phyloP scores from a whole-genome alignment of 2,329 filamentous ascomycete genomes.

The Cercospora sp. region DNA sequence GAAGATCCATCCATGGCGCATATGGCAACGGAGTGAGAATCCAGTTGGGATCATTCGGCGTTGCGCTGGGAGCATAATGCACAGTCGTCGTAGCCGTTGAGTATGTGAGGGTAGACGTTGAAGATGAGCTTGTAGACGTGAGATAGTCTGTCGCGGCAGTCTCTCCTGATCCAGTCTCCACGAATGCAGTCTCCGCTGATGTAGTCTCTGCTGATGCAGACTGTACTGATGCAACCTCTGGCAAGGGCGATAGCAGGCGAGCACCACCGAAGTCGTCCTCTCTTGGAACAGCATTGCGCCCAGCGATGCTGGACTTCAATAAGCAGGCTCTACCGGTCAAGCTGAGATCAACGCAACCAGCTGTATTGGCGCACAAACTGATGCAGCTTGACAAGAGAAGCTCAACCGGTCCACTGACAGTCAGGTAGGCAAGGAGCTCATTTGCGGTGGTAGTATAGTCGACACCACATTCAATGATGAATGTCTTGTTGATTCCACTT shows the following conservation, averaged over 20 bases:
- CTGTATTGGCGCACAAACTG: constrained; percentile 28
- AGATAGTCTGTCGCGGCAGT: background rate
- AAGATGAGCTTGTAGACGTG: background rate
- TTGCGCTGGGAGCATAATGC: background rate
- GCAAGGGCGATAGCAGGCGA: constrained; percentile 7
- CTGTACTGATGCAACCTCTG: background rate
- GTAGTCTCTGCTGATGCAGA: no score
- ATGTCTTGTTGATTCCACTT: constrained; percentile 27
- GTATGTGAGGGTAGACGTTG: background rate
- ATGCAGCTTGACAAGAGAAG: constrained; percentile 25
- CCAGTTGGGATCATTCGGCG: background rate
- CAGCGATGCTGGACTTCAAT: constrained; percentile 5
- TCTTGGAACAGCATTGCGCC: background rate
- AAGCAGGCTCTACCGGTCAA: constrained; percentile 25
- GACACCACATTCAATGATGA: constrained; percentile 36
- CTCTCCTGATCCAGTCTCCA: background rate
- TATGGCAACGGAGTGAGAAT: background rate
- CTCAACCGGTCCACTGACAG: background rate
- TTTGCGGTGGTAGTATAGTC: constrained; percentile 28
- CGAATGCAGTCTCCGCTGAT: no score
- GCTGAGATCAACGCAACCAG: constrained; percentile 31
- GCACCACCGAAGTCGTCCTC: background rate
- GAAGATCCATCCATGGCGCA: background rate
- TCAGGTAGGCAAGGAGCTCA: background rate
- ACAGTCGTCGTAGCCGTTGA: background rate